Evolutionary conservation across 352 stramenopile genomes (phyloP), one percentile per base, ranked within the genome.

Genomic region (Hyaloperonospora brassicae): DNA sequence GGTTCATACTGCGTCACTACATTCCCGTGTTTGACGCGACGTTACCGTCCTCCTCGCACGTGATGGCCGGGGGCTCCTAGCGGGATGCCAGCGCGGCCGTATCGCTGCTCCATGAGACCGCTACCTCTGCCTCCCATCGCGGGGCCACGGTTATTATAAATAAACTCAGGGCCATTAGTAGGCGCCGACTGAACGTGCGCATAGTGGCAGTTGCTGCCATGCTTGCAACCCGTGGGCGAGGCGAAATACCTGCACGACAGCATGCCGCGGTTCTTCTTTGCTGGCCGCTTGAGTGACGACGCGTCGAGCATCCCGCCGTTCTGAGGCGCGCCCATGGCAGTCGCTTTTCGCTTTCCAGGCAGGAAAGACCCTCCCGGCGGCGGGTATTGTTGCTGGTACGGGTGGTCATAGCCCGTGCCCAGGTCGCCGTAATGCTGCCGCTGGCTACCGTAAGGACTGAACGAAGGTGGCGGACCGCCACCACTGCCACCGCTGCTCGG

Each of bases 241-340:
- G 55, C 52, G 70, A 88, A 90, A 63, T 85, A 90, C 45, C 84
- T 83, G 62, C 82, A 93, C 7, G 76, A 74, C 36, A 76, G 47
- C 40, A 55, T 70, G 46, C 53, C 61, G 42, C 73, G 55, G 38
- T 64, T 79, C 52, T 76, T 77, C 52, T 79, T 79, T 52, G 61
- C 61, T 5, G 59, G 53, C 31, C 73, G 76, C 60, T 86, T 87
- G 23, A 65, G 47, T 34, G 72, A 66, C 23, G 45, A 46, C 17
- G 49, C 54, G 42, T 83, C 76, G 2, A 64, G 46, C 34, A 87
- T 61, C 17, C 66, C 51, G 13, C 70, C 66, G 22, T 68, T 67
- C 11, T 70, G 73, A 13, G 51, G 38, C 38, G 36, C 30, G 27
- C 55, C 50, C 57, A 73, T 67, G 22, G 56, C 55, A 47, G 61